phyloP scores from a whole-genome alignment of 306 rosid genomes.

The Cicer arietinum region DNA sequence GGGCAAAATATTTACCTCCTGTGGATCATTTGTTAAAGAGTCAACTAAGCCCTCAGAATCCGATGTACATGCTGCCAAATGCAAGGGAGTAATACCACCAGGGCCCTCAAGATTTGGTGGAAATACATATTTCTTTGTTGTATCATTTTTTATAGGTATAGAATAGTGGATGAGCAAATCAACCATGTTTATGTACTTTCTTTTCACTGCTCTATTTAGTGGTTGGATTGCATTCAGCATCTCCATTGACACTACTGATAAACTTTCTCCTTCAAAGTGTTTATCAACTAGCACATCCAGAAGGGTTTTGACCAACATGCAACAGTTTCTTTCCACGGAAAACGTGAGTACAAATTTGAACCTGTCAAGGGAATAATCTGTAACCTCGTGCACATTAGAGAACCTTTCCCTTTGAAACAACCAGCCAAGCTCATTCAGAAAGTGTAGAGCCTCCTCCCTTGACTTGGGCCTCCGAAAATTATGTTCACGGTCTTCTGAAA shows the following conservation, averaged over 20 bases:
- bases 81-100: conserved; percentile 85
- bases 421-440: conserved; percentile 95
- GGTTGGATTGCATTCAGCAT: conserved; percentile 80
- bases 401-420: conserved; percentile 73
- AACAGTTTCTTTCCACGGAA: conserved; percentile 78
- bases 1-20: conserved; percentile 61
- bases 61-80: conserved; percentile 83
- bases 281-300: conserved; percentile 69
- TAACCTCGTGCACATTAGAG: conserved; percentile 50
- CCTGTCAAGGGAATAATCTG: conserved; percentile 67
- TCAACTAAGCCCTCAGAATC: conserved; percentile 71
- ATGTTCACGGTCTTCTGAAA: conserved; percentile 56
- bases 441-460: conserved; percentile 76
- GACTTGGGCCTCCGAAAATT: conserved; percentile 62
- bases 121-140: conserved; percentile 61
- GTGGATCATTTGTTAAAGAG: conserved; percentile 80
- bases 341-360: conserved; percentile 78
- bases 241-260: conserved; percentile 60
- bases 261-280: conserved; percentile 56
- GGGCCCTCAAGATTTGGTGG: conserved; percentile 82
- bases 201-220: conserved; percentile 79
- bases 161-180: conserved; percentile 73
- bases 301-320: conserved; percentile 68
- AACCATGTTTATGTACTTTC: conserved; percentile 71
- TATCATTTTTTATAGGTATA: conserved; percentile 45